A percentile compares a stretch with the other conserved stretches of the same genome.
Conservation (phyloP, 2,329 filamentous ascomycete genomes). For the Tolypocladium tropicale region DNA sequence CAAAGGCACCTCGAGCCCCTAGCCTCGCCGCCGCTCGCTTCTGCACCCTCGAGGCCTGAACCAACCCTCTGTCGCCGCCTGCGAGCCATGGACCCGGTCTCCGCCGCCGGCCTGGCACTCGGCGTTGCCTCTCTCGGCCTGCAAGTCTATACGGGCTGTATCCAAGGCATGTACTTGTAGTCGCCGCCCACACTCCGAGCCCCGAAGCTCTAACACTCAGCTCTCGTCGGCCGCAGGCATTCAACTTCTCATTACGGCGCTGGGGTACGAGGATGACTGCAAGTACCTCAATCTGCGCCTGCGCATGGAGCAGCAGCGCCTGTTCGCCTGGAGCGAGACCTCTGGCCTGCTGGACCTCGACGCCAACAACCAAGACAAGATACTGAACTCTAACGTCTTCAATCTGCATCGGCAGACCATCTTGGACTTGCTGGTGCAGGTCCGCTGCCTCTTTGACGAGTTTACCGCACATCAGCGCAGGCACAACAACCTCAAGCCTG, state of each 20-base stretch:
- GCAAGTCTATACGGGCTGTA: slow-evolving; percentile 35
- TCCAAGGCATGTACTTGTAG: slow-evolving; percentile 24
- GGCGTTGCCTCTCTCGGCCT: slow-evolving; percentile 34
- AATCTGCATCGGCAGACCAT: slow-evolving; percentile 36
- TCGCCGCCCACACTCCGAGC: neutral
- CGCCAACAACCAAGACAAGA: slow-evolving; percentile 26
- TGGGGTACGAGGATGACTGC: slow-evolving; percentile 35
- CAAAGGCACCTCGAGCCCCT: no score
- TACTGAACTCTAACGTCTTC: slow-evolving; percentile 36
- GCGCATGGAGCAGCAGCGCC: slow-evolving; percentile 38
- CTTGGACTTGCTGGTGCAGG: slow-evolving; percentile 36
- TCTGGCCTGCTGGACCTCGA: slow-evolving; percentile 36
- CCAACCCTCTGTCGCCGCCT: neutral
- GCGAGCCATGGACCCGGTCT: slow-evolving; percentile 30
- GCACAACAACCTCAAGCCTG: slow-evolving; percentile 24
- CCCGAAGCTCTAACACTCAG: neutral
- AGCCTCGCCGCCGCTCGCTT: neutral
- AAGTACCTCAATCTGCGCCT: slow-evolving; percentile 36
- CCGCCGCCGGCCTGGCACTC: slow-evolving; percentile 29
- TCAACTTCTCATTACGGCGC: slow-evolving; percentile 36
- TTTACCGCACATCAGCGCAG: slow-evolving; percentile 31
- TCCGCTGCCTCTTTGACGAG: slow-evolving; percentile 35
- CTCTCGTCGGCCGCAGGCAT: slow-evolving; percentile 20
- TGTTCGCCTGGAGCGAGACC: slow-evolving; percentile 39
- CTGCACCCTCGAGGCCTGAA: neutral